Base-by-base conservation (phyloP, 2,329 filamentous ascomycete species). In the Lachnellula arida region DNA sequence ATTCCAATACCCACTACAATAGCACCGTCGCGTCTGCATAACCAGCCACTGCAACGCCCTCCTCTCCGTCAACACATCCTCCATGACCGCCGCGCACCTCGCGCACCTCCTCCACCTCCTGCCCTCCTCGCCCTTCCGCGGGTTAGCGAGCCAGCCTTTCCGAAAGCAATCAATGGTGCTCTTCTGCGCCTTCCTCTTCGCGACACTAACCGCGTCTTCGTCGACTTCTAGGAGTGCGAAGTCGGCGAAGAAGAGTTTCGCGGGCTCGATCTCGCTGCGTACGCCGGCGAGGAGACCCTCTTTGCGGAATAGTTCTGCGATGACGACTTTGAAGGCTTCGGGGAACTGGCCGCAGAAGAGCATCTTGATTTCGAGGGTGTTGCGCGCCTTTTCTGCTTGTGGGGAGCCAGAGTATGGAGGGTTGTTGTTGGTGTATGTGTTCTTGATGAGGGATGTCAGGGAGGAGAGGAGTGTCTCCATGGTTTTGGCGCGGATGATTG, bases 1-100 rank as follows among this genome's bases (percentile, higher is more conserved):
- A 64, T 67, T 55, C 67, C 68, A 71, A 60, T 66, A 66, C 17
- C 68, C 69, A 46, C 64, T 62, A 56, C 69, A 71, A 51, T 66
- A 70, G 44, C 69, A 71, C 7, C 68, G 55, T 39, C 67, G 58
- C 53, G 69, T 66, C 60, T 71, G 68, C 67, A 69, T 68, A 47
- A 66, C 60, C 54, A 71, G 42, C 67, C 67, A 71, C 51, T 70
- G 66, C 48, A 70, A 53, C n/a, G 63, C 56, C 19, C 60, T 61
- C 46, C 63, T 67, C 49, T 65, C 60, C 34, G 58, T 64, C 37
- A 65, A 49, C 22, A 68, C 62, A 62, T 71, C 69, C 59, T 70
- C 69, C 64, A 70, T 69, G 0, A 69, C 67, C 17, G 68, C 64
- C 12, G 69, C 63, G 55, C 69, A 71, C 50, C 69, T 63, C 1